Base-by-base conservation (phyloP, 345 rosid species). In the Ceriops tagal region DNA sequence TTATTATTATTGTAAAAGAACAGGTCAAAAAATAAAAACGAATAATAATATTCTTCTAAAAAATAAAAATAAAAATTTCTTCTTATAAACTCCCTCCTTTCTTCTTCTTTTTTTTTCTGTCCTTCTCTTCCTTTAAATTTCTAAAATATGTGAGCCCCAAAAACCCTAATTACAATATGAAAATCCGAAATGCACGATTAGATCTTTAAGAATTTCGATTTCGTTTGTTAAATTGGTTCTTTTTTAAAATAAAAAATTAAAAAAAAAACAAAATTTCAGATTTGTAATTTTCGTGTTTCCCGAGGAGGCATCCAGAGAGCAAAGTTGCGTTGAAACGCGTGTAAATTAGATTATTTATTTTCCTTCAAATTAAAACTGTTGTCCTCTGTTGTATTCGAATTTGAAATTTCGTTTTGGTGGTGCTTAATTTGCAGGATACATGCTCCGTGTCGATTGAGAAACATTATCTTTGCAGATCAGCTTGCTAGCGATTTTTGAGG, bases 251-350 rank as follows among this genome's bases (percentile, higher is more conserved):
- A 28, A 28, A 2, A 28, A 28, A 28, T 5, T 35, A 4, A 35
- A 35, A 28, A 28, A 28, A 2, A 28, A 28, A 1, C 3, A 28
- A 2, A 28, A 28, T 28, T 28, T 35, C 26, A 5, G 39, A 61
- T 69, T 73, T 1, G 5, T 43, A 58, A 58, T 32, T 73, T 74
- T 34, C 28, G 35, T 31, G 63, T 64, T 57, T 59, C 30, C 60
- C 51, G 24, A 61, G 31, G 70, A 64, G 71, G 62, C 74, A 75
- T 69, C 78, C 77, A n/a, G 16, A 11, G 47, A 11, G 47, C 47
- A 65, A 73, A 34, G 24, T 19, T 15, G 51, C 73, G 60, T 75
- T 64, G 70, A 60, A 58, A 47, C 69, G 26, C 26, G 78, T 24
- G 78, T n/a, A 22, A 43, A 39, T 63, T 63, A 65, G 16, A 11